These are phyloP conservation scores for Boletellus sp. DNA, from an alignment of 1,284 basidiomycete genomes.

Conservation along the genomic window DNA sequence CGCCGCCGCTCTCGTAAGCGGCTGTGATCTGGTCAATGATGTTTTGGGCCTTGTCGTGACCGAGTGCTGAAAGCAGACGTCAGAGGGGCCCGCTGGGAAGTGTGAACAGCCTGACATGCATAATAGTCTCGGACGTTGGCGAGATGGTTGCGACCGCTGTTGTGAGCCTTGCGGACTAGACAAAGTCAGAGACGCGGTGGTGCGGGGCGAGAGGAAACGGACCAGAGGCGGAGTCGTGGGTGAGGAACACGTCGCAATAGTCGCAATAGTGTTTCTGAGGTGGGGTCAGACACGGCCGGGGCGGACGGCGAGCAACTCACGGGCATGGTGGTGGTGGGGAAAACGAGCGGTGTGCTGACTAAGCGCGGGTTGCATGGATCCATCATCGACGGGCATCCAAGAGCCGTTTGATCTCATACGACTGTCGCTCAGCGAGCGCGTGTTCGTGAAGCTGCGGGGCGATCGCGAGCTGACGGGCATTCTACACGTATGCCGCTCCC, in stretches of 20 bases:
- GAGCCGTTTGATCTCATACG: constrained; percentile 99
- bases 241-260: constrained; percentile 89
- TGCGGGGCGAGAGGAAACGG: constrained; percentile 14
- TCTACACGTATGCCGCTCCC: constrained; percentile 70
- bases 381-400: constrained; percentile 75
- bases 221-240: constrained; percentile 88
- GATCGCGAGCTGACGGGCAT: constrained; percentile 92
- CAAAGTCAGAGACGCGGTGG: constrained; percentile 8
- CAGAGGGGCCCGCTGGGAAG: constrained; percentile 7
- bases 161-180: constrained; percentile 94
- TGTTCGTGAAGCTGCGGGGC: constrained; percentile 93
- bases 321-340: constrained; percentile 27
- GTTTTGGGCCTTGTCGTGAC: constrained; percentile 93
- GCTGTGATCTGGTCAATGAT: constrained; percentile 96
- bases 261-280: constrained; percentile 86
- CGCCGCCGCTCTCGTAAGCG: constrained; percentile 81
- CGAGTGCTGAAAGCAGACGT: constrained; percentile 59
- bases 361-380: constrained; percentile 53
- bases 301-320: constrained; percentile 15
- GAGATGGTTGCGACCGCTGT: constrained; percentile 94
- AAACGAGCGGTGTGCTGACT: constrained; percentile 29
- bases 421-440: constrained; percentile 92
- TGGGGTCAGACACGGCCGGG: constrained; percentile 1
- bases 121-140: constrained; percentile 98
- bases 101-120: constrained; percentile 59